These are phyloP conservation scores for Chernovozyma aurita DNA, from an alignment of 1,139 yeast genomes.

Conservation along the genomic window DNA sequence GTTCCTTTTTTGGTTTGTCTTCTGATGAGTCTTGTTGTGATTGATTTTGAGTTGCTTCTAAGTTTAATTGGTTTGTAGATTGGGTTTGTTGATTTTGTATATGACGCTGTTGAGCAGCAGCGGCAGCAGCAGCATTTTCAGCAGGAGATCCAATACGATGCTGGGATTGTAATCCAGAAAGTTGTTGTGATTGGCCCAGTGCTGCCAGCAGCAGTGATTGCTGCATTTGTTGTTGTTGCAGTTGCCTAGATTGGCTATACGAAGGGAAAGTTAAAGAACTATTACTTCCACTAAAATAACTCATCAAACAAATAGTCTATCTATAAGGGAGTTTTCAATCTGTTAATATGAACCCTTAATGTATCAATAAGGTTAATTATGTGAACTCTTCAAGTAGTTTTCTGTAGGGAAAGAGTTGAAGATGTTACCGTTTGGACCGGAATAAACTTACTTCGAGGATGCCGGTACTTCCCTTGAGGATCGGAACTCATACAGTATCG, in stretches of 20 bases:
- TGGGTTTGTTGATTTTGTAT: conserved; percentile 8
- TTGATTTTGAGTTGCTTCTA: conserved; percentile 17
- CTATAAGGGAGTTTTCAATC: too few species aligned
- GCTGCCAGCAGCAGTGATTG: conserved; percentile 10
- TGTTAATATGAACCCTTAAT: too few species aligned
- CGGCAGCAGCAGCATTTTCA: conserved; percentile 9
- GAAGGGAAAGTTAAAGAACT: conserved; percentile 20
- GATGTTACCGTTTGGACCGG: not conserved
- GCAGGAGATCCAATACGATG: not conserved
- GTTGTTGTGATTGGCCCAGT: conserved; percentile 3
- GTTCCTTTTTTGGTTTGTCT: conserved; percentile 16
- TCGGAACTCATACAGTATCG: too few species aligned
- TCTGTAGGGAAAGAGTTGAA: too few species aligned
- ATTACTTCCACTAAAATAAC: conserved; percentile 13
- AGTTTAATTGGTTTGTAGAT: conserved; percentile 12
- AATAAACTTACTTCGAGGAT: not conserved
- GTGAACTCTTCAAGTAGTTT: too few species aligned
- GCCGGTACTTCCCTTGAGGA: not conserved
- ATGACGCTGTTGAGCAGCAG: conserved; percentile 14
- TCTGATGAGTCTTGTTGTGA: conserved; percentile 10
- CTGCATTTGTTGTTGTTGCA: conserved; percentile 3
- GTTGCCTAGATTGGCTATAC: conserved; percentile 14
- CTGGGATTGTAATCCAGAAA: not conserved
- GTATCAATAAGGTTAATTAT: too few species aligned
- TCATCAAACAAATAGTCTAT: conserved; percentile 10